Evolutionary conservation across 495 filamentous ascomycete species (phyloP).

Genomic region (Oidiodendron maius): DNA sequence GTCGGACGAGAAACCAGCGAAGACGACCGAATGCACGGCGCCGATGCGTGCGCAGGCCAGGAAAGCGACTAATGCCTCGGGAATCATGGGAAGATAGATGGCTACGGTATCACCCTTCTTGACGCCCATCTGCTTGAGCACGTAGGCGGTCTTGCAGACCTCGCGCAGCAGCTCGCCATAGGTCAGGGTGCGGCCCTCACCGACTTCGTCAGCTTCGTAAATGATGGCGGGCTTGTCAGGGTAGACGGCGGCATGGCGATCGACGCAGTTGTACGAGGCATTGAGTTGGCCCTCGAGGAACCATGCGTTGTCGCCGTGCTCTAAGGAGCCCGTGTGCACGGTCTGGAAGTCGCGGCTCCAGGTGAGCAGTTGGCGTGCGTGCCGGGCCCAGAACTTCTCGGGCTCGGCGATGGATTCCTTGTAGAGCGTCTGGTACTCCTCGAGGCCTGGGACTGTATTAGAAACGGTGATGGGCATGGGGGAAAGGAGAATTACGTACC

Average conservation of each 20-base stretch:
- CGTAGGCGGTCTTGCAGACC: conserved; percentile 79
- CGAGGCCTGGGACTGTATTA: conserved; percentile 39
- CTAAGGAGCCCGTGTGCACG: conserved; percentile 71
- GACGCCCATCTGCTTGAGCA: conserved; percentile 90
- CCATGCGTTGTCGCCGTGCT: conserved; percentile 84
- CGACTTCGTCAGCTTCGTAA: conserved; percentile 94
- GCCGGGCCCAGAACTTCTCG: conserved; percentile 81
- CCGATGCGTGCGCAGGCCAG: conserved; percentile 89
- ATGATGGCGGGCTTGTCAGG: conserved; percentile 92
- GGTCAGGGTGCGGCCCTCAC: conserved; percentile 81
- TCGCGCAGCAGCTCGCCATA: conserved; percentile 92
- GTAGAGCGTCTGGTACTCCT: conserved; percentile 89
- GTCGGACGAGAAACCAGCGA: conserved; percentile 96
- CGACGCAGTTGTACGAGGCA: conserved; percentile 95
- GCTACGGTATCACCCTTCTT: conserved; percentile 97
- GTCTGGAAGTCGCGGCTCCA: conserved; percentile 93
- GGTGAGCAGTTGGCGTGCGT: conserved; percentile 82
- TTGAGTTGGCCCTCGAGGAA: conserved; percentile 92
- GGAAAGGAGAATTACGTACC: conserved; percentile 31
- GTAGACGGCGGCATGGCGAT: conserved; percentile 89
- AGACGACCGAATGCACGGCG: conserved; percentile 96
- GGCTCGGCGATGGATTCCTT: conserved; percentile 93
- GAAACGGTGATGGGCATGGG: background rate
- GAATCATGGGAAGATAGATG: conserved; percentile 98
- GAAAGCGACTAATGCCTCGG: conserved; percentile 87